Conservation (phyloP, 106 monocot species). For the Allium fistulosum region DNA sequence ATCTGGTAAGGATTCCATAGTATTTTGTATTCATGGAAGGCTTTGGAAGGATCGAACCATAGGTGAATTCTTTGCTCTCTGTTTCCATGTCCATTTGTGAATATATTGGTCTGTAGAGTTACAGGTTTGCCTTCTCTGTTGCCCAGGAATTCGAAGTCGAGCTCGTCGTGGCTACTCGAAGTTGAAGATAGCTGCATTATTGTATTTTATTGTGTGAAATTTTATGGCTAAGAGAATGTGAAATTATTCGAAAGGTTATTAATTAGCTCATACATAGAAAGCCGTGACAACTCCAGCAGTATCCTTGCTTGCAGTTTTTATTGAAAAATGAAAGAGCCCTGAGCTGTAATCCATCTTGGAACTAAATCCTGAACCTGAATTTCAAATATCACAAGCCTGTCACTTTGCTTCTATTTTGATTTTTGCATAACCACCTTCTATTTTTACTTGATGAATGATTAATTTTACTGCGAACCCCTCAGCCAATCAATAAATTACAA, state of each 20-base stretch:
- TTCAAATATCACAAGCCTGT: no score
- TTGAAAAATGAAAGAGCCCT: slow-evolving; percentile 39
- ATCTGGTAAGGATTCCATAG: slow-evolving; percentile 53
- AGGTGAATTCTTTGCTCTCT: slow-evolving; percentile 21
- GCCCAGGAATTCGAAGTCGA: slow-evolving; percentile 49
- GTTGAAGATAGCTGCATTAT: slow-evolving; percentile 13
- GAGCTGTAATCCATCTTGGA: slow-evolving; percentile 36
- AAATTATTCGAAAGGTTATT: no score
- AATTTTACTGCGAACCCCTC: no score
- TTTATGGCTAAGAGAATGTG: no score
- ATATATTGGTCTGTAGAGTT: slow-evolving; percentile 41
- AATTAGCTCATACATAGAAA: slow-evolving; percentile 23
- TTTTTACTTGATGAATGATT: no score
- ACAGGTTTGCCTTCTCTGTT: slow-evolving; percentile 27
- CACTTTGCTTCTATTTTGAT: no score
- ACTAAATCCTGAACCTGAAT: slow-evolving; percentile 43
- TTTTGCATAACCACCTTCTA: no score
- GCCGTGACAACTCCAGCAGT: slow-evolving; percentile 43
- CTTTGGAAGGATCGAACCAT: slow-evolving; percentile 34
- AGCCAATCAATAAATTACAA: neutral
- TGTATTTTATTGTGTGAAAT: no score
- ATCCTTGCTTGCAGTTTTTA: slow-evolving; percentile 33
- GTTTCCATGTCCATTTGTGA: slow-evolving; percentile 20
- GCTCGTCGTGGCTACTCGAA: slow-evolving; percentile 20
- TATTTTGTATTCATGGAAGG: slow-evolving; percentile 32